Evolutionary conservation across 2,329 filamentous ascomycete genomes (phyloP).

Genomic region (Paraphaeosphaeria sporulosa): DNA sequence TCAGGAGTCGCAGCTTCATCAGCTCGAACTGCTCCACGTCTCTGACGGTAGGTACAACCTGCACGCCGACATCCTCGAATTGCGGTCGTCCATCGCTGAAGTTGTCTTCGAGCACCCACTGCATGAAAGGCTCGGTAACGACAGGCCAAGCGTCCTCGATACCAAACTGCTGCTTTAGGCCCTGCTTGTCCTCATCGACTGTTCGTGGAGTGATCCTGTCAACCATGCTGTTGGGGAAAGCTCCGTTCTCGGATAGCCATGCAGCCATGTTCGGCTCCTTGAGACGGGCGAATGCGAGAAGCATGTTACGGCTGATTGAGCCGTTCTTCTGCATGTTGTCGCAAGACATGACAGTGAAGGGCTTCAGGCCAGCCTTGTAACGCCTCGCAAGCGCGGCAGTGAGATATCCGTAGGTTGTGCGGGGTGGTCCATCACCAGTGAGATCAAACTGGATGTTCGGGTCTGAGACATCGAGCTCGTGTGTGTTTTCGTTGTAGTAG

Average conservation of each 20-base stretch:
- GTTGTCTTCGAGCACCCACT: conserved; percentile 42
- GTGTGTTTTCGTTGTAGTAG: conserved; percentile 41
- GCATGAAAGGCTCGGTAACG: conserved; percentile 39
- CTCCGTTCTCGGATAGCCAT: conserved; percentile 37
- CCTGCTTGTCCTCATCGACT: conserved; percentile 30
- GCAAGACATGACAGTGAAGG: conserved; percentile 40
- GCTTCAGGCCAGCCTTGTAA: conserved; percentile 33
- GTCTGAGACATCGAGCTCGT: conserved; percentile 34
- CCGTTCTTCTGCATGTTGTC: conserved; percentile 44
- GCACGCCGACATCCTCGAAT: conserved; percentile 41
- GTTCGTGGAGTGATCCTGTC: conserved; percentile 41
- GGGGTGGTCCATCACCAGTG: conserved; percentile 29
- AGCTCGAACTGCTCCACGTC: conserved; percentile 40
- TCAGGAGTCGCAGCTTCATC: conserved; percentile 38
- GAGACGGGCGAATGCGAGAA: conserved; percentile 32
- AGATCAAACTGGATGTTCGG: conserved; percentile 37
- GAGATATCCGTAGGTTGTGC: conserved; percentile 38
- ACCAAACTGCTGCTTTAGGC: conserved; percentile 32
- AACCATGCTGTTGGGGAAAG: conserved; percentile 42
- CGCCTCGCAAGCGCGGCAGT: conserved; percentile 34
- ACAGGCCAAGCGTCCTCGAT: conserved; percentile 38
- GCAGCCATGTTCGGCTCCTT: conserved; percentile 33
- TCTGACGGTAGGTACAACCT: conserved; percentile 35
- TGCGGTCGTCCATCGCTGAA: conserved; percentile 37
- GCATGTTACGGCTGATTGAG: conserved; percentile 37